Evolutionary conservation across 1,284 basidiomycete species (phyloP).

Genomic region (Heterobasidion irregulare): DNA sequence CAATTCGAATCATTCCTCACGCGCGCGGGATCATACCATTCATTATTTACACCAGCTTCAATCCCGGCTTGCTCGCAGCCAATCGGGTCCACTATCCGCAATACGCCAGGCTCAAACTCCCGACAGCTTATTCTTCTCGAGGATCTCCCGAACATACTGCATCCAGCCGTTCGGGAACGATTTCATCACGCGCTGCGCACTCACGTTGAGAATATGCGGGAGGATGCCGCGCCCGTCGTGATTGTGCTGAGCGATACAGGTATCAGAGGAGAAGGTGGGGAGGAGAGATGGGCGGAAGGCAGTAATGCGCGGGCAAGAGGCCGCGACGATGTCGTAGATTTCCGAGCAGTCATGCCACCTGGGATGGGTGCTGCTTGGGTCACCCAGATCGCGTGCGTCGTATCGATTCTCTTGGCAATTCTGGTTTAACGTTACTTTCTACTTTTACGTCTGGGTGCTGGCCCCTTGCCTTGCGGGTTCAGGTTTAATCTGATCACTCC

Average conservation of each 20-base stretch:
- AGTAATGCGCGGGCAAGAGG: constrained; percentile 24
- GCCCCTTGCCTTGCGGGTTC: not conserved
- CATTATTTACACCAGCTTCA: constrained; percentile 32
- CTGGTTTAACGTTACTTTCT: not conserved
- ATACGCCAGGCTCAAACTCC: constrained; percentile 11
- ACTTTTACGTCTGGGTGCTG: not conserved
- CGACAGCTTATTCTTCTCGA: constrained; percentile 77
- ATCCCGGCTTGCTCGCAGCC: not conserved
- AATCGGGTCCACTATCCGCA: not conserved
- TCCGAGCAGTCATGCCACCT: constrained; percentile 59
- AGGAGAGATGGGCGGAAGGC: not conserved
- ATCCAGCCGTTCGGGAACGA: constrained; percentile 59
- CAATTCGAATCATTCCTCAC: constrained; percentile 78
- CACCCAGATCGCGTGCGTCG: constrained; percentile 62
- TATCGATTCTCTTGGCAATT: not conserved
- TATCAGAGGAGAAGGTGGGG: constrained; percentile 55
- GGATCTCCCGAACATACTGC: constrained; percentile 87
- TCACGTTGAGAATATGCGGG: constrained; percentile 31
- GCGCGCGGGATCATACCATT: constrained; percentile 61
- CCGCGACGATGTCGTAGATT: constrained; percentile 51
- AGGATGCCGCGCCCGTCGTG: constrained; percentile 59
- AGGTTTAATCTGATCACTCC: constrained; percentile 91
- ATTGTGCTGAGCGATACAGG: constrained; percentile 83
- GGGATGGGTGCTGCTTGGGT: constrained; percentile 56
- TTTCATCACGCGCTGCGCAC: constrained; percentile 71